A percentile compares a stretch with the other conserved stretches of the same genome.
These are phyloP conservation scores for Pseudogymnoascus verrucosus DNA, from an alignment of 2,329 filamentous ascomycete genomes.

Conservation along the genomic window DNA sequence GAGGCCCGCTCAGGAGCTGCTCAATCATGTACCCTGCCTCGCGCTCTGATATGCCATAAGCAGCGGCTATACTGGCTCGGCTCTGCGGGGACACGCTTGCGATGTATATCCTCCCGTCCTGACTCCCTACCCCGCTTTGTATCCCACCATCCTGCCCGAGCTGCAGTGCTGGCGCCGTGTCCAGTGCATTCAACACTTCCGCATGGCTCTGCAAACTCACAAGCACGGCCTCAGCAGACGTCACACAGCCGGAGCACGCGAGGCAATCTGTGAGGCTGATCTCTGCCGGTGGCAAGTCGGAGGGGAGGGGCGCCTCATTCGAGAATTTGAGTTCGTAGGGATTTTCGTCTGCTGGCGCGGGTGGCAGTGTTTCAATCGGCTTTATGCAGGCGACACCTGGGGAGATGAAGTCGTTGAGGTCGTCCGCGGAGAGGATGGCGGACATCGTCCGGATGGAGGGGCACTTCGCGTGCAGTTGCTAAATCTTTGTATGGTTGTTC, in stretches of 20 bases:
- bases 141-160: constrained; percentile 10
- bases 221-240: constrained; percentile 93
- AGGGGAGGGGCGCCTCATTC: constrained; percentile 55
- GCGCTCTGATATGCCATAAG: constrained; percentile 63
- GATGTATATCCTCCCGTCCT: constrained; percentile 69
- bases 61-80: constrained; percentile 79
- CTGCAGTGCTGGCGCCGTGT: constrained; percentile 48
- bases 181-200: constrained; percentile 78
- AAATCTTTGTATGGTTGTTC: not conserved
- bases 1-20: constrained; percentile 63
- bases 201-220: constrained; percentile 89
- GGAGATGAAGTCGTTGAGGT: constrained; percentile 98
- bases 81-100: constrained; percentile 90
- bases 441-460: constrained; percentile 57
- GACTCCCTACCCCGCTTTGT: constrained; percentile 37
- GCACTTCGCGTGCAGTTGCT: not conserved
- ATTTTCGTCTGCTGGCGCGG: constrained; percentile 38
- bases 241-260: constrained; percentile 95
- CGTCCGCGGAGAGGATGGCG: constrained; percentile 92
- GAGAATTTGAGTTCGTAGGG: constrained; percentile 89
- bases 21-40: constrained; percentile 77
- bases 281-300: constrained; percentile 63
- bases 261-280: constrained; percentile 97
- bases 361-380: constrained; percentile 84
- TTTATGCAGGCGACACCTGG: constrained; percentile 98